Base-by-base conservation (phyloP, 208 protist genomes). In the Leishmania turanica region DNA sequence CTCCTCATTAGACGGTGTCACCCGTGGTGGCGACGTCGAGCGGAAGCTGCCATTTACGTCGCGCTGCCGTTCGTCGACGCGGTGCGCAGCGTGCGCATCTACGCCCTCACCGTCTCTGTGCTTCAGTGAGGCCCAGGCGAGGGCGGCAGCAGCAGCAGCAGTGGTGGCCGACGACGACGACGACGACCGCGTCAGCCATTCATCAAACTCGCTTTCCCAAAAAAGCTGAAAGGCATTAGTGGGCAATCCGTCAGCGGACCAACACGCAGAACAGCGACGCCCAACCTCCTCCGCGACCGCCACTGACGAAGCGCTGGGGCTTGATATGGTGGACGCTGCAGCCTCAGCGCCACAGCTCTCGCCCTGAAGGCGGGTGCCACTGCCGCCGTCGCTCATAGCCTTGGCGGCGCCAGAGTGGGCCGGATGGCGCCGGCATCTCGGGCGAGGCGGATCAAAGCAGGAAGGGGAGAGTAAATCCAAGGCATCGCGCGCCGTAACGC, bases 121-220 rank as follows among this genome's bases (percentile, higher is more conserved):
- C n/a, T 1, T 66, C 37, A 77, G 73, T 34, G 73, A 77, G 24
- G 54, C 73, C 53, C 49, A 77, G 53, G 6, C n/a, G 21, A 77
- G 73, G 24, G 73, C 73, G 15, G 34, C 79, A 5, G 40, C 31
- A 42, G 2, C 8, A 47, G 8, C 37, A 49, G 42, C 40, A 15
- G 68, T 34, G 9, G 31, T 17, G 1, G 42, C 3, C 7, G 42
- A n/a, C 37, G 65, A 31, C 24, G 53, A 31, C 24, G 53, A 42
- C 27, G 51, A 45, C 31, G 5, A 6, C 51, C 56, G 34, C 31
- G 37, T 3, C 45, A 83, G 54, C 80, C 74, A 75, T 27, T 68
- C 19, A 31, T 75, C 80, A 69, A 79, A 83, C 53, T 75, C 74
- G 13, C 8, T 27, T 53, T 83, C 74, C 80, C 80, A 83, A 37